A percentile compares a stretch with the other conserved stretches of the same genome.
phyloP scores from a whole-genome alignment of 129 eudicot genomes.

The Flaveria brownii region DNA sequence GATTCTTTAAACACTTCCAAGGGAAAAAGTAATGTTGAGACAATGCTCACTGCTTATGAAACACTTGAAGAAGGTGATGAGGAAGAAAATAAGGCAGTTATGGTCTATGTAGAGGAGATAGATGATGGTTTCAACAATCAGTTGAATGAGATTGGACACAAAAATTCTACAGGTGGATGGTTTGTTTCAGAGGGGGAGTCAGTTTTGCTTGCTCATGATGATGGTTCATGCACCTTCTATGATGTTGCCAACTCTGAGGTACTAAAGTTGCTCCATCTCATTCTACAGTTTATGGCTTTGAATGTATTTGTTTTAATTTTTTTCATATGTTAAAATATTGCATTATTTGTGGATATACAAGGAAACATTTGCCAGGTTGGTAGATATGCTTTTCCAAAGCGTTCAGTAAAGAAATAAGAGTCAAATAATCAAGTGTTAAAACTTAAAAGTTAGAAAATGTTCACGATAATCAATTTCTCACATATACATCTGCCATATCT shows the following conservation, averaged over 20 bases:
- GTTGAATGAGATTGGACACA: slow-evolving; percentile 60
- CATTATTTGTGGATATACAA: neutral
- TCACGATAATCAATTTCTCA: neutral
- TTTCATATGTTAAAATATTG: neutral
- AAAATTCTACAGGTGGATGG: slow-evolving; percentile 88
- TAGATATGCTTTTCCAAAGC: too few relatives aligned
- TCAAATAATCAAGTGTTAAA: neutral
- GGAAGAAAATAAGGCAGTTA: slow-evolving; percentile 47
- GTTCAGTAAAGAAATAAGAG: too few relatives aligned
- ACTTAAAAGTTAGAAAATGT: neutral
- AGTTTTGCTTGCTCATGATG: slow-evolving; percentile 77
- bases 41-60: slow-evolving; percentile 55
- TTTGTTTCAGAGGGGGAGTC: slow-evolving; percentile 91
- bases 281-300: neutral
- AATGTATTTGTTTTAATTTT: neutral
- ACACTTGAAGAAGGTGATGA: slow-evolving; percentile 66
- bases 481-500: neutral
- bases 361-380: neutral
- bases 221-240: slow-evolving; percentile 79
- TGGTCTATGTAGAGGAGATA: slow-evolving; percentile 59
- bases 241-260: slow-evolving; percentile 87
- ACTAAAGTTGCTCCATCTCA: slow-evolving; percentile 3
- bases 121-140: slow-evolving; percentile 49
- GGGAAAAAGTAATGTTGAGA: slow-evolving; percentile 35
- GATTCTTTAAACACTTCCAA: slow-evolving; percentile 33